Percentiles rank a stretch among this genome's conserved stretches.
Evolutionary conservation across 2,329 filamentous ascomycete genomes (phyloP).

Genomic region (Rhynchosporium secalis): DNA sequence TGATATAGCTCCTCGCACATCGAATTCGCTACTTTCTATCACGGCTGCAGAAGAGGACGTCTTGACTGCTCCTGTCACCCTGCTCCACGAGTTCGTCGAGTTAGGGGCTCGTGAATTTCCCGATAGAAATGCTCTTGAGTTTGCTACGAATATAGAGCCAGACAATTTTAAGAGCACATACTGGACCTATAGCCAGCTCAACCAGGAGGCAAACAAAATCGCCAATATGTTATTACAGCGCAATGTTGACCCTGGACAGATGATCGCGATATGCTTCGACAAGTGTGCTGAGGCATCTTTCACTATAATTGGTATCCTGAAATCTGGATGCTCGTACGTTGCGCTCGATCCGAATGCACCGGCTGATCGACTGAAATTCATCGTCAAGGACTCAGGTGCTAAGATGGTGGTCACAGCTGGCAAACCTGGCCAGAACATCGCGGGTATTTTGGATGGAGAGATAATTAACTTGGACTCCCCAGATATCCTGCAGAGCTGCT

Average conservation of each 20-base stretch:
- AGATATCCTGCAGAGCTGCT: constrained; percentile 18
- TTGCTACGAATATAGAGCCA: constrained; percentile 59
- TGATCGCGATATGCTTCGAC: constrained; percentile 42
- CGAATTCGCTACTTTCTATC: constrained; percentile 59
- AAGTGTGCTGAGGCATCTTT: constrained; percentile 43
- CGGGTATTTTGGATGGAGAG: constrained; percentile 24
- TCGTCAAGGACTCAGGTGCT: constrained; percentile 62
- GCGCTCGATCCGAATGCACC: constrained; percentile 44
- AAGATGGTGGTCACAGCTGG: constrained; percentile 61
- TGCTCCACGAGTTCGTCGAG: constrained; percentile 82
- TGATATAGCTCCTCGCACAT: constrained; percentile 25
- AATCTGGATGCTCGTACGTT: constrained; percentile 43
- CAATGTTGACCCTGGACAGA: constrained; percentile 54
- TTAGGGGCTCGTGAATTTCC: constrained; percentile 56
- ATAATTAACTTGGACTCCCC: constrained; percentile 37
- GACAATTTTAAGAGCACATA: constrained; percentile 47
- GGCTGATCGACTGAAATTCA: constrained; percentile 38
- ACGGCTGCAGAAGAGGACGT: constrained; percentile 58
- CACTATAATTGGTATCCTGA: constrained; percentile 41
- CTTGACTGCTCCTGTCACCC: constrained; percentile 54
- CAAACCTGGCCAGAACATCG: constrained; percentile 45
- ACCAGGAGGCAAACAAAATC: constrained; percentile 70
- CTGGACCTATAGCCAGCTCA: constrained; percentile 76
- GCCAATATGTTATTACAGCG: constrained; percentile 61
- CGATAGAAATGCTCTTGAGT: constrained; percentile 69